A percentile compares a stretch with the other conserved stretches of the same genome.
These are phyloP conservation scores for Agrocybe pediades DNA, from an alignment of 768 basidiomycete species.

Conservation along the genomic window DNA sequence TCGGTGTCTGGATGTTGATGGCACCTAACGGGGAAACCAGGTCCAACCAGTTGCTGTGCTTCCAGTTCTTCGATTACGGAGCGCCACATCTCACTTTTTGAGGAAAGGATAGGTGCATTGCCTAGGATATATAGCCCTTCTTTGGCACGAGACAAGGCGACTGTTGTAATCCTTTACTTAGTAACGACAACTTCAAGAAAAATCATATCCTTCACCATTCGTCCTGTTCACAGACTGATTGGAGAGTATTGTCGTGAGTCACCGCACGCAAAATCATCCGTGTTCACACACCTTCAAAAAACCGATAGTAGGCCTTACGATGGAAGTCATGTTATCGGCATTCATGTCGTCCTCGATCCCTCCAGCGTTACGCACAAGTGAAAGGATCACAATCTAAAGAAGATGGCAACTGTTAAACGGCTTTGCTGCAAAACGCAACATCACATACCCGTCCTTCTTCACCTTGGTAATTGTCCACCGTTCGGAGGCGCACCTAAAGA, in stretches of 20 bases:
- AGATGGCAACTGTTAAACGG: background rate
- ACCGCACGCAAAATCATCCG: background rate
- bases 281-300: conserved; percentile 63
- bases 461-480: conserved; percentile 80
- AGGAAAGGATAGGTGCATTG: conserved; percentile 56
- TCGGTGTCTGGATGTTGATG: conserved; percentile 50
- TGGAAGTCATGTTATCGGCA: conserved; percentile 23
- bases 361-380: conserved; percentile 73
- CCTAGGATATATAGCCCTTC: conserved; percentile 78
- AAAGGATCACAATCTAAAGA: conserved; percentile 65
- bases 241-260: background rate
- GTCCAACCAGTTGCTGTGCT: conserved; percentile 43
- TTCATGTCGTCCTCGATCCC: conserved; percentile 27
- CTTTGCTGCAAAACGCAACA: too few species aligned
- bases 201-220: conserved; percentile 38
- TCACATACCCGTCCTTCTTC: conserved; percentile 60
- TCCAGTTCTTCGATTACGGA: conserved; percentile 60
- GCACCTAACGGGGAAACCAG: conserved; percentile 58
- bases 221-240: conserved; percentile 55
- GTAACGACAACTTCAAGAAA: background rate
- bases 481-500: conserved; percentile 72
- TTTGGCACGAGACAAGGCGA: conserved; percentile 73
- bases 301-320: conserved; percentile 51
- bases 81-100: conserved; percentile 58
- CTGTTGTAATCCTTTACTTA: conserved; percentile 28